Evolutionary conservation across 768 basidiomycete species (phyloP).

Genomic region (Termitomyces sp.): DNA sequence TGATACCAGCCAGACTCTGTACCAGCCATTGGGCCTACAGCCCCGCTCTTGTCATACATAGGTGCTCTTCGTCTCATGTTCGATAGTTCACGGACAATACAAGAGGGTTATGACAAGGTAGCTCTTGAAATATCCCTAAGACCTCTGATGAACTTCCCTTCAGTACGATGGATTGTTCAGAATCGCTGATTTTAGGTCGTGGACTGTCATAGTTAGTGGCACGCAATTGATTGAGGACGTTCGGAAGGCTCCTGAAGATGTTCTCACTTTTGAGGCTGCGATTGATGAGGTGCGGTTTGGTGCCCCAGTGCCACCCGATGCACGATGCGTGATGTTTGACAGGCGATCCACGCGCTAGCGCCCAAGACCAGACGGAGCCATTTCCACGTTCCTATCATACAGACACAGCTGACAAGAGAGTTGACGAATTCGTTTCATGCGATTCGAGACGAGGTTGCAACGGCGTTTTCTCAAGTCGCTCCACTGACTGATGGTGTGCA

Average conservation of each 20-base stretch:
- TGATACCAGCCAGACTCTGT: background rate
- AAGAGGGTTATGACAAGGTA: constrained; percentile 12
- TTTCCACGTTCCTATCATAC: constrained; percentile 15
- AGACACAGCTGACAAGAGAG: constrained; percentile 11
- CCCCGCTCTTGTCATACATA: constrained; percentile 6
- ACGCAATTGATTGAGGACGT: constrained; percentile 23
- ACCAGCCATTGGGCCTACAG: constrained; percentile 6
- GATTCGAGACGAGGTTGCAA: constrained; percentile 7
- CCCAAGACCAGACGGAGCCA: constrained; percentile 9
- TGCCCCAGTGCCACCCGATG: background rate
- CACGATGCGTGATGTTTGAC: background rate
- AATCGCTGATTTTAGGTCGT: constrained; percentile 14
- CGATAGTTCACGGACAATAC: constrained; percentile 5
- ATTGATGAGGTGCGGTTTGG: constrained; percentile 19
- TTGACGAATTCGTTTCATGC: constrained; percentile 2
- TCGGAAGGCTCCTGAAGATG: constrained; percentile 25
- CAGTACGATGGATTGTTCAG: constrained; percentile 3
- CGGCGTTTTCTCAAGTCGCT: constrained; percentile 1
- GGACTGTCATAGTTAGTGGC: constrained; percentile 26
- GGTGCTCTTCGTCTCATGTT: constrained; percentile 7
- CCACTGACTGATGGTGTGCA: background rate
- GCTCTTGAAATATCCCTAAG: background rate
- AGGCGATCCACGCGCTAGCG: constrained; percentile 12
- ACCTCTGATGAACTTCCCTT: background rate
- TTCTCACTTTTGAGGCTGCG: constrained; percentile 21